Conservation (phyloP, 2,329 filamentous ascomycete species). For the Cercospora sp. region DNA sequence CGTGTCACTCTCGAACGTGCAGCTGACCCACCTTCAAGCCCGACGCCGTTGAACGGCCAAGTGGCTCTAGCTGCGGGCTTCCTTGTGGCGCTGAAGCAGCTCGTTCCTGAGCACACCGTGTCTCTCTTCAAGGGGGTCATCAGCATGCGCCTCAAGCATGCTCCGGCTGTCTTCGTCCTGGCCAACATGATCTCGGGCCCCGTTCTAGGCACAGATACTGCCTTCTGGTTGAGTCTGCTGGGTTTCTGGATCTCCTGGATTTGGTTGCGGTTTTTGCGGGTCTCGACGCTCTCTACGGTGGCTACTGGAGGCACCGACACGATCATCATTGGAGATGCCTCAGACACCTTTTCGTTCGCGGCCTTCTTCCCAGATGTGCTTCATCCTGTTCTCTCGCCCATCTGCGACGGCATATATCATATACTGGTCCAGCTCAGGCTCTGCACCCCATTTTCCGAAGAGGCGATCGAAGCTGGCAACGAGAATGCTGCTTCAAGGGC, state of each 20-base stretch:
- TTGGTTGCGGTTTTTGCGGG: conserved; percentile 95
- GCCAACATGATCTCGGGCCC: conserved; percentile 69
- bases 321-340: conserved; percentile 80
- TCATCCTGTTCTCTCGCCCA: conserved; percentile 72
- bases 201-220: conserved; percentile 69
- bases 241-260: conserved; percentile 90
- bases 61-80: conserved; percentile 89
- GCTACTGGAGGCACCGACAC: conserved; percentile 51
- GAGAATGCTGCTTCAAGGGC: conserved; percentile 67
- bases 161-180: conserved; percentile 66
- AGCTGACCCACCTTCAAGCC: conserved; percentile 42
- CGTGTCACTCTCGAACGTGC: neutral
- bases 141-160: conserved; percentile 80
- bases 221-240: conserved; percentile 74
- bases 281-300: conserved; percentile 51
- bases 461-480: conserved; percentile 73
- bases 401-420: conserved; percentile 75
- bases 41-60: conserved; percentile 82
- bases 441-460: conserved; percentile 81
- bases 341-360: conserved; percentile 92
- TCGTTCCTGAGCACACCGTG: conserved; percentile 94
- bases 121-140: conserved; percentile 86
- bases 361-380: conserved; percentile 89
- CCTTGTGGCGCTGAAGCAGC: conserved; percentile 95
- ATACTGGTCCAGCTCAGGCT: conserved; percentile 73